A percentile compares a stretch with the other conserved stretches of the same genome.
Evolutionary conservation across 305 asterid genomes (phyloP).

Genomic region (Plantago lanceolata): DNA sequence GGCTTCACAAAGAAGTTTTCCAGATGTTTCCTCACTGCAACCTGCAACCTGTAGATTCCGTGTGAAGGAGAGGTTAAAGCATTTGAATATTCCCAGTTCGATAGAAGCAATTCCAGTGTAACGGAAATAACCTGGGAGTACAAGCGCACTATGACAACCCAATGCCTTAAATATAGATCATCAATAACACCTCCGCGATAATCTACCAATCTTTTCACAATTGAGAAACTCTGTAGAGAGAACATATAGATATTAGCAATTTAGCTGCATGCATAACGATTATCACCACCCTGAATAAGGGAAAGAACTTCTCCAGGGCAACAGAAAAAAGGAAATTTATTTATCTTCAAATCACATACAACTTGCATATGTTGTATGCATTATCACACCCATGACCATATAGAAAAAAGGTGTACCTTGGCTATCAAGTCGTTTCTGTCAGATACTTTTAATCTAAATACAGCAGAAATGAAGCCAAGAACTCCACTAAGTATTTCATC

Average conservation of each 20-base stretch:
- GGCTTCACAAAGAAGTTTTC: conserved; percentile 72
- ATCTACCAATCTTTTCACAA: conserved; percentile 67
- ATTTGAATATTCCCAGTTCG: conserved; percentile 21
- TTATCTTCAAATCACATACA: neutral
- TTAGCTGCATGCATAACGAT: conserved; percentile 25
- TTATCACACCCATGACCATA: conserved; percentile 16
- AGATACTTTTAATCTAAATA: conserved; percentile 41
- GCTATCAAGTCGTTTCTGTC: conserved; percentile 74
- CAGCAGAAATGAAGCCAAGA: conserved; percentile 57
- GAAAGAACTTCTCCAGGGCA: conserved; percentile 24
- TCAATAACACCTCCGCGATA: conserved; percentile 49
- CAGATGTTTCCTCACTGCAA: conserved; percentile 60
- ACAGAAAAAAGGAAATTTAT: conserved; percentile 4
- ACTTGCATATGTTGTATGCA: no score
- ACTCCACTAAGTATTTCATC: conserved; percentile 69
- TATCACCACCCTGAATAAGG: conserved; percentile 16
- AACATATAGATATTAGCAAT: conserved; percentile 11
- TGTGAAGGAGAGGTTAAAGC: conserved; percentile 26
- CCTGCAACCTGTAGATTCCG: conserved; percentile 56
- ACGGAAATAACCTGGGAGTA: conserved; percentile 69
- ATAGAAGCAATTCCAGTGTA: conserved; percentile 14
- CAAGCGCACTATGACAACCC: conserved; percentile 65
- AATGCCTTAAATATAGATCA: conserved; percentile 61
- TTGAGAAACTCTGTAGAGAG: conserved; percentile 68
- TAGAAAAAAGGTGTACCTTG: conserved; percentile 50